A percentile compares a stretch with the other conserved stretches of the same genome.
These are phyloP conservation scores for Chenopodium album DNA, from an alignment of 148 eudicot species.

Conservation along the genomic window DNA sequence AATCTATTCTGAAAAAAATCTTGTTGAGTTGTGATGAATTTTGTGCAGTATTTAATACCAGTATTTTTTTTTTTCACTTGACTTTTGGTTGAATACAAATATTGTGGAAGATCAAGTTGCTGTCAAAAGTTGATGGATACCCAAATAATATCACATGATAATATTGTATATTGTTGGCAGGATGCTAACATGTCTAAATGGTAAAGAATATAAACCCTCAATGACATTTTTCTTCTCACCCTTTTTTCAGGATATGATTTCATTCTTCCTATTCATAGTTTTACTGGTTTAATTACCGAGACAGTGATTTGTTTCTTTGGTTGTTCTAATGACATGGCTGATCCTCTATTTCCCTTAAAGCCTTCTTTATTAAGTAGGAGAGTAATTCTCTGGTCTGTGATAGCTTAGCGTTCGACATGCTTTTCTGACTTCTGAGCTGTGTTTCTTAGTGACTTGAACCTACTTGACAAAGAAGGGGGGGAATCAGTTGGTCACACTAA, in stretches of 20 bases:
- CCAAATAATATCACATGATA: not conserved
- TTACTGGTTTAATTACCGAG: not conserved
- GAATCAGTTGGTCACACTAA: not conserved
- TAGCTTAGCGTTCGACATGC: not conserved
- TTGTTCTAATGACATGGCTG: not conserved
- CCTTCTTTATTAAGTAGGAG: not conserved
- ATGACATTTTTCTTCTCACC: not conserved
- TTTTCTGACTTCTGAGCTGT: not conserved
- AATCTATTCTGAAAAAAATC: not conserved
- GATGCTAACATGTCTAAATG: not conserved
- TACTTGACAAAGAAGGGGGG: not conserved
- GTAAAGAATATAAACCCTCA: not conserved
- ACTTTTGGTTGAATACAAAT: not conserved
- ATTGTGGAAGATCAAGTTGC: constrained; percentile 14
- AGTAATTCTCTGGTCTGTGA: not conserved
- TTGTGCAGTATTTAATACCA: not conserved
- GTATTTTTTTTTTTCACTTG: not conserved
- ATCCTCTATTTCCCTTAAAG: not conserved
- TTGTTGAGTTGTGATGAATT: not conserved
- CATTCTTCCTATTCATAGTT: not conserved
- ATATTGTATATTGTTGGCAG: not conserved
- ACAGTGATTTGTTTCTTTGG: not conserved
- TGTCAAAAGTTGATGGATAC: constrained; percentile 4
- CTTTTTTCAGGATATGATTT: not conserved
- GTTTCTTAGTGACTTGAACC: not conserved